Evolutionary conservation across 768 basidiomycete genomes (phyloP).

Genomic region (Mycena chlorophos): DNA sequence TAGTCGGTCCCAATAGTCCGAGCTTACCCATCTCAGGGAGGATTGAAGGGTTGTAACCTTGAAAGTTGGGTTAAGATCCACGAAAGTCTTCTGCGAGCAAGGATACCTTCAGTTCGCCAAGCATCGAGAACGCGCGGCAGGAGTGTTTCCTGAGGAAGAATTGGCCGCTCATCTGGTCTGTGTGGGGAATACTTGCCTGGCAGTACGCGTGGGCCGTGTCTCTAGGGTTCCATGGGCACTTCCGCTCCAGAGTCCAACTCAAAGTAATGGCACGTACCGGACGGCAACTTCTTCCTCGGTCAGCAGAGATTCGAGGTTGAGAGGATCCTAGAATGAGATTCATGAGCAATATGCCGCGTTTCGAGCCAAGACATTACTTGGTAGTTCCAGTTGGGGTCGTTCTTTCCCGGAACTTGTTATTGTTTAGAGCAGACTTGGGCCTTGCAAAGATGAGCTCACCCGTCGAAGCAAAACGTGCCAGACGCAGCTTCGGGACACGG

Average conservation of each 20-base stretch:
- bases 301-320: conserved; percentile 74
- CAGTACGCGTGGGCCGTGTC: conserved; percentile 80
- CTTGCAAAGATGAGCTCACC: not conserved
- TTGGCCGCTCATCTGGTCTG: not conserved
- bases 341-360: not conserved
- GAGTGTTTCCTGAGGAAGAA: conserved; percentile 66
- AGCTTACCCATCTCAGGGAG: conserved; percentile 91
- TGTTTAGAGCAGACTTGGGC: not conserved
- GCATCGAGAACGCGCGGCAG: conserved; percentile 86
- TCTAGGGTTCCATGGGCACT: conserved; percentile 38
- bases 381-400: conserved; percentile 1
- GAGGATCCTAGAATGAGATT: conserved; percentile 62
- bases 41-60: conserved; percentile 76
- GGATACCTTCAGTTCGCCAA: conserved; percentile 80
- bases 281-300: conserved; percentile 91
- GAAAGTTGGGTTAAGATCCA: not conserved
- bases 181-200: conserved; percentile 49
- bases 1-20: conserved; percentile 89
- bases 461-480: not conserved
- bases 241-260: conserved; percentile 2
- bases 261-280: conserved; percentile 49
- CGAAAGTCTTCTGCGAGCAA: conserved; percentile 14
- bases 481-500: not conserved
- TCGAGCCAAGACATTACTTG: not conserved
- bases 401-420: not conserved